Evolutionary conservation across 2,329 filamentous ascomycete genomes (phyloP), one percentile per base, ranked within the genome.

Genomic region (Anisogramma anomala): DNA sequence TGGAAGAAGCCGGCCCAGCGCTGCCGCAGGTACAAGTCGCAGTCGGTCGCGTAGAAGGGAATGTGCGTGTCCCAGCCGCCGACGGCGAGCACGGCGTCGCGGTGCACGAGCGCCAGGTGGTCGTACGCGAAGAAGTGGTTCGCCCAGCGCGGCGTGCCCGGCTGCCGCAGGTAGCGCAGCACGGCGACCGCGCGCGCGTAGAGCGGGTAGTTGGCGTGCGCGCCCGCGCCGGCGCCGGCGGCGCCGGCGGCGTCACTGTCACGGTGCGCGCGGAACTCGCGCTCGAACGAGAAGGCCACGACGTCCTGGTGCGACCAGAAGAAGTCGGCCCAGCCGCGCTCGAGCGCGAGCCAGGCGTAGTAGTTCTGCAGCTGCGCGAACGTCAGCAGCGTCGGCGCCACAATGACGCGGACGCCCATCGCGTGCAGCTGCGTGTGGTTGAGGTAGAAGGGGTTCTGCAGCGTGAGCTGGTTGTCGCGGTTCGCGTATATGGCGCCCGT

Each of bases 291-390:
- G 2, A 69, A 52, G 2, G 63, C 64, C 0, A 68, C 59, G 6
- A 72, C 61, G 49, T 74, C 71, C 61, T 70, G 69, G 51, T 73
- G 71, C 13, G 59, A 63, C 63, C 69, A 73, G 54, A 70, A 74
- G 54, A 67, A 74, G 49, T 67, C 60, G 1, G 58, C 56, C 65
- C 68, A 73, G 18, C 61, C 53, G 15, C 61, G 54, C 23, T 63
- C 52, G 28, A 66, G 59, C 1, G 65, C 62, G 9, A 61, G 62
- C 26, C 55, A 63, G 27, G 73, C 53, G 52, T 66, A 71, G 55
- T 67, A 72, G 50, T 74, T 74, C 48, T 74, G 69, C 32, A 73
- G 55, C 51, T 75, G 70, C 1, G 71, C 64, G 49, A 73, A 74
- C 33, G 55, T 66, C 47, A 73, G 57, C 2, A 73, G 59, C 4